Evolutionary conservation across 345 rosid genomes (phyloP), one percentile per base, ranked within the genome.

Genomic region (Toxicodendron radicans): DNA sequence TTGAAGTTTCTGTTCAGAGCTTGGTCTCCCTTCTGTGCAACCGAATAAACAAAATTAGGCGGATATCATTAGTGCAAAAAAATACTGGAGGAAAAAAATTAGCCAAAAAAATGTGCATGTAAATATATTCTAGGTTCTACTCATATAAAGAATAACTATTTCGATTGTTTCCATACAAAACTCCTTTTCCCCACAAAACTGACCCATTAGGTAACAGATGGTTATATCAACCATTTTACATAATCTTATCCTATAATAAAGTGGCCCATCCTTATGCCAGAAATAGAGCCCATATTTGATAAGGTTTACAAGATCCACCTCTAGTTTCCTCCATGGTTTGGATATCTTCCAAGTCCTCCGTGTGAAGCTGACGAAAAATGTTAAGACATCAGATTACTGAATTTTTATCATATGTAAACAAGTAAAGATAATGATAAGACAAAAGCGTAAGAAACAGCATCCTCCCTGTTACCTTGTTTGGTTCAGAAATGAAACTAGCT

Each of bases 381-480:
- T 45, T 23, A 46, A 46, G 51, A 57, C 27, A 64, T 46, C 56
- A 21, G 54, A 66, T 23, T n/a, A 51, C 6, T 51, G 16, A 10
- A 51, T 18, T 27, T 17, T 0, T 7, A 5, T 38, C 8, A 43
- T 61, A 14, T 33, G 54, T 24, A 56, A 38, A 56, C 20, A 41
- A 30, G 16, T 9, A 18, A 65, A 53, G 21, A 57, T 6, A 58
- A 45, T 43, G 21, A 45, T n/a, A 0, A n/a, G 24, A 68, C 32
- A 10, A 1, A 43, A 53, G 33, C 13, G 51, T 23, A 8, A 32
- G 10, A 30, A 54, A 32, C 8, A 61, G 16, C 16, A 35, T 24
- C 73, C 48, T 66, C 74, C 30, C 3, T 64, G 17, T 61, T 78
- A 86, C 89, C 89, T 84, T 77, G 69, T 54, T 76, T 64, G 56